Conservation (phyloP, 768 basidiomycete species). For the Suillus placidus region DNA sequence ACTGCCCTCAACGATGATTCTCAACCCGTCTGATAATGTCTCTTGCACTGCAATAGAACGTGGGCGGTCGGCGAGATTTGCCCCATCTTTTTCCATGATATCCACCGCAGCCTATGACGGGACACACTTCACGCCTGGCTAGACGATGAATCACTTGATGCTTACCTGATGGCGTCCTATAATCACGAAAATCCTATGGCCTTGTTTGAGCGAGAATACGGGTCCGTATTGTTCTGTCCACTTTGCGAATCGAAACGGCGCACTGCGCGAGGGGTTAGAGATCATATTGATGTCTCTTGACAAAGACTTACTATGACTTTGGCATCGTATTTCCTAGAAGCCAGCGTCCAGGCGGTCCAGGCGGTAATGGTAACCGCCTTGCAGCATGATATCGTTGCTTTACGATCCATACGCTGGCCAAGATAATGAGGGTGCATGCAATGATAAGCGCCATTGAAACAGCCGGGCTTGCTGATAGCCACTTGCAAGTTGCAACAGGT, state of each 20-base stretch:
- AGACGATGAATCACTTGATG: not conserved
- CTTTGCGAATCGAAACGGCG: slow-evolving; percentile 45
- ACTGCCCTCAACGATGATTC: slow-evolving; percentile 26
- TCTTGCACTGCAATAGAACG: slow-evolving; percentile 39
- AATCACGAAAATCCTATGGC: slow-evolving; percentile 27
- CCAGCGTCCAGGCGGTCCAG: slow-evolving; percentile 32
- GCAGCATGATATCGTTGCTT: not conserved
- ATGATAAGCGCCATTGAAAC: not conserved
- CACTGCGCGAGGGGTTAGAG: not conserved
- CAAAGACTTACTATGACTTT: slow-evolving; percentile 26
- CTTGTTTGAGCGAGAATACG: slow-evolving; percentile 56
- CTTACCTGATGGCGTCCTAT: slow-evolving; percentile 26
- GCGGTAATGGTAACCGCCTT: slow-evolving; percentile 21
- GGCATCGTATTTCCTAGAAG: slow-evolving; percentile 27
- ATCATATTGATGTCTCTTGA: not conserved
- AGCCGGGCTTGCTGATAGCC: not conserved
- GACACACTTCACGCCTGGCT: not conserved
- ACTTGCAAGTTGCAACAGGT: not conserved
- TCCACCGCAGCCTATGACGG: slow-evolving; percentile 42
- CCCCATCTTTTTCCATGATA: slow-evolving; percentile 44
- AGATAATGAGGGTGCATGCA: not conserved
- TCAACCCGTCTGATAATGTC: slow-evolving; percentile 36
- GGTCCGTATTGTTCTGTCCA: slow-evolving; percentile 65
- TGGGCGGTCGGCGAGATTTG: slow-evolving; percentile 38
- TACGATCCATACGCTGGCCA: slow-evolving; percentile 3